Conservation (phyloP, 2,329 filamentous ascomycete species). For the Pseudocercospora cruenta region DNA sequence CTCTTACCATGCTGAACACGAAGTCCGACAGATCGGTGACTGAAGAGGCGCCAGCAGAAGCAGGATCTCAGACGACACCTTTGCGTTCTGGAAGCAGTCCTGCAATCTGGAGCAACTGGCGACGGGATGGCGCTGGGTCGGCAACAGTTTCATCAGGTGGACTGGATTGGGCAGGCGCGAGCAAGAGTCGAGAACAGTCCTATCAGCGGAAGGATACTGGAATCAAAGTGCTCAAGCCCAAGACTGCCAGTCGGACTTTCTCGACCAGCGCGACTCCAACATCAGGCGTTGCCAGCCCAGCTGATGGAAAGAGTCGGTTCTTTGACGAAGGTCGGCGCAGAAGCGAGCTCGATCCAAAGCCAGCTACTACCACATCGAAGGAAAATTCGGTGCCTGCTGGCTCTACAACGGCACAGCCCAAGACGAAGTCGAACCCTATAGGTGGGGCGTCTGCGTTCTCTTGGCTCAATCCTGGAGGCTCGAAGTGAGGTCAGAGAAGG, state of each 20-base stretch:
- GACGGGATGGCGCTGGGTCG: slow-evolving; percentile 43
- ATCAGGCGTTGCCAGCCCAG: slow-evolving; percentile 26
- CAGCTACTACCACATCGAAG: slow-evolving; percentile 33
- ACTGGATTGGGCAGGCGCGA: slow-evolving; percentile 60
- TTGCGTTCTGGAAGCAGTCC: slow-evolving; percentile 35
- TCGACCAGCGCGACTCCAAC: slow-evolving; percentile 40
- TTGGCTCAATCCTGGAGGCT: slow-evolving; percentile 64
- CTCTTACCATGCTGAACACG: slow-evolving; percentile 31
- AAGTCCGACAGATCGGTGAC: slow-evolving; percentile 28
- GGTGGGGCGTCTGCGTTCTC: slow-evolving; percentile 92
- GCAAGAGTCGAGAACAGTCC: slow-evolving; percentile 59
- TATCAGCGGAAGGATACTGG: slow-evolving; percentile 72
- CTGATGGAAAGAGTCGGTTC: slow-evolving; percentile 48
- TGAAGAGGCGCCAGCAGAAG: slow-evolving; percentile 22
- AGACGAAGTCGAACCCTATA: slow-evolving; percentile 70
- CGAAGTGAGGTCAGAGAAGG: not conserved
- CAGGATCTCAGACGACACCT: slow-evolving; percentile 23
- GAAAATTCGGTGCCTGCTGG: slow-evolving; percentile 35
- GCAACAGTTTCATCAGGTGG: slow-evolving; percentile 17
- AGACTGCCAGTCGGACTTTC: slow-evolving; percentile 60
- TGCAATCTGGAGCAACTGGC: slow-evolving; percentile 55
- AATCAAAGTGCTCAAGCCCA: slow-evolving; percentile 92
- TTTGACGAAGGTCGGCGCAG: slow-evolving; percentile 53
- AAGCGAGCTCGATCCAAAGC: slow-evolving; percentile 23
- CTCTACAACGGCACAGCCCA: slow-evolving; percentile 23